phyloP scores from a whole-genome alignment of 2,329 filamentous ascomycete genomes.

The Teratosphaeriaceae sp. region DNA sequence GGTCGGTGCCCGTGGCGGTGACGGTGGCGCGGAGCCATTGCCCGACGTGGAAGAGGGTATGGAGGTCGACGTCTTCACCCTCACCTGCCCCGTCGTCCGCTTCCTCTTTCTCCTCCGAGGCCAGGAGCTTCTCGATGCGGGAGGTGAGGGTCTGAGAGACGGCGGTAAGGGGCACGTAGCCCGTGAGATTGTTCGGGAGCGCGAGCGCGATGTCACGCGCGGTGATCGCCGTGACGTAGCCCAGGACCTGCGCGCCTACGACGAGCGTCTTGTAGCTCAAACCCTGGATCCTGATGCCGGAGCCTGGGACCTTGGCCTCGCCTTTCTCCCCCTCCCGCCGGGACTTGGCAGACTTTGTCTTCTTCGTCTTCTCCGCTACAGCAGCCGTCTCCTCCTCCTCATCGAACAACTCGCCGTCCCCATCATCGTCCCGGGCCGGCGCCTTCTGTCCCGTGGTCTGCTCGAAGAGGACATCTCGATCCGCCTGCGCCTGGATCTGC shows the following conservation, averaged over 20 bases:
- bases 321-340: constrained; percentile 35
- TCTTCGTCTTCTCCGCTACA: constrained; percentile 39
- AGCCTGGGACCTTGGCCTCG: constrained; percentile 37
- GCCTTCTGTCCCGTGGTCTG: constrained; percentile 58
- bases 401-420: constrained; percentile 39
- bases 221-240: constrained; percentile 76
- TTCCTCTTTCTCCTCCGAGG: constrained; percentile 52
- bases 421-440: constrained; percentile 39
- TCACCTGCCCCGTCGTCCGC: constrained; percentile 40
- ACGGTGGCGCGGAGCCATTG: constrained; percentile 87
- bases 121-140: constrained; percentile 61
- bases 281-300: constrained; percentile 66
- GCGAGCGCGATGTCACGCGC: constrained; percentile 71
- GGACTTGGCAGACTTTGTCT: constrained; percentile 47
- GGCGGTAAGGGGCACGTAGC: constrained; percentile 86
- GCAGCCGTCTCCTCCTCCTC: constrained; percentile 34
- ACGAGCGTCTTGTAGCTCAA: constrained; percentile 73
- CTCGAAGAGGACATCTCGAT: constrained; percentile 85
- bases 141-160: constrained; percentile 74
- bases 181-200: constrained; percentile 86
- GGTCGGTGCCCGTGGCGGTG: constrained; percentile 65
- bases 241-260: constrained; percentile 80
- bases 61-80: constrained; percentile 61
- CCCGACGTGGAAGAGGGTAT: constrained; percentile 69
- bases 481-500: constrained; percentile 91